Evolutionary conservation across 2,329 filamentous ascomycete species (phyloP).

Genomic region (Claviceps maximensis): DNA sequence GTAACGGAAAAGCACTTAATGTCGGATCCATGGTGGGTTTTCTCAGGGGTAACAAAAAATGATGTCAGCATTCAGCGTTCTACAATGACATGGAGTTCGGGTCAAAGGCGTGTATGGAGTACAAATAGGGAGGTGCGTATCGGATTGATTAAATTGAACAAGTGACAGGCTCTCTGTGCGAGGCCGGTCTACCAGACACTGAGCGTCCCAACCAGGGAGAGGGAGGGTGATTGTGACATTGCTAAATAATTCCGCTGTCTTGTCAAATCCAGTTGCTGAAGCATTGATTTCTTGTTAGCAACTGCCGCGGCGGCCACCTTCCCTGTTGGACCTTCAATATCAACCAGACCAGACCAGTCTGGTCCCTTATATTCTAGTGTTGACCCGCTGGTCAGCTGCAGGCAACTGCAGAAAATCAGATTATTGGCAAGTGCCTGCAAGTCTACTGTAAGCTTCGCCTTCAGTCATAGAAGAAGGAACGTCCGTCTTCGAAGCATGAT

Average conservation of each 20-base stretch:
- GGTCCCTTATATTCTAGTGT: too few species aligned
- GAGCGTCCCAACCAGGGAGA: background rate
- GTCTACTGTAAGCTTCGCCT: background rate
- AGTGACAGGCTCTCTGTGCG: conserved; percentile 1
- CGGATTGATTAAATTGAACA: background rate
- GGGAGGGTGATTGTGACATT: background rate
- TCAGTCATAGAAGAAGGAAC: background rate
- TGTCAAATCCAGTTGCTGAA: background rate
- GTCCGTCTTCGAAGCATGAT: background rate
- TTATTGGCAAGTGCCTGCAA: background rate
- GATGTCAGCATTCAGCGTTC: background rate
- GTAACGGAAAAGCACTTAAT: conserved; percentile 27
- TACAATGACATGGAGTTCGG: background rate
- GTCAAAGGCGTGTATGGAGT: background rate
- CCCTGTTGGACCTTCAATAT: too few species aligned
- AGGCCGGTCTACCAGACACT: background rate
- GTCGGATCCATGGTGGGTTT: conserved; percentile 25
- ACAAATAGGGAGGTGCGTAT: background rate
- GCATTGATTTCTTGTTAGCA: background rate
- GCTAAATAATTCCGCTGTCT: background rate
- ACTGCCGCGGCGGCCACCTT: background rate
- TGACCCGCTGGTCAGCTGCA: background rate
- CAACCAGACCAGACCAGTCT: too few species aligned
- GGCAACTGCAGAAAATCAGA: background rate
- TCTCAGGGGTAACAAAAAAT: background rate